These are phyloP conservation scores for Streptanthus diversifolius DNA, from an alignment of 345 rosid genomes.

Conservation along the genomic window DNA sequence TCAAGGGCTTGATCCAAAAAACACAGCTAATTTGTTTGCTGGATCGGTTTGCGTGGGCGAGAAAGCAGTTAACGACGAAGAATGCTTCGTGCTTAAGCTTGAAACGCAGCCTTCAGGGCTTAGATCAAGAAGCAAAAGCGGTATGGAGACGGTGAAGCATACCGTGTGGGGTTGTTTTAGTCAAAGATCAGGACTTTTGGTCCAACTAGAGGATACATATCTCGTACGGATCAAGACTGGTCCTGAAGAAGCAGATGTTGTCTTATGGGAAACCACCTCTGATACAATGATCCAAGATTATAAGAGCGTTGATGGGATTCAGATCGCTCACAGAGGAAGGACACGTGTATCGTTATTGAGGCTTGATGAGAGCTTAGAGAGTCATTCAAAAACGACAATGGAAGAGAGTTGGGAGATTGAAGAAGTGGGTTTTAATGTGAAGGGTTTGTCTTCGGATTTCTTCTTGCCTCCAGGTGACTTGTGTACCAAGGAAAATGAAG, in stretches of 20 bases:
- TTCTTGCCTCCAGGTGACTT: constrained; percentile 86
- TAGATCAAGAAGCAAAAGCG: constrained; percentile 57
- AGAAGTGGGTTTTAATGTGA: constrained; percentile 84
- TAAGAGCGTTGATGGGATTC: constrained; percentile 66
- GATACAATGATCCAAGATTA: constrained; percentile 72
- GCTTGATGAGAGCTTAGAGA: constrained; percentile 56
- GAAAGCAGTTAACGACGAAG: constrained; percentile 51
- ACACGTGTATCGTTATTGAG: constrained; percentile 59
- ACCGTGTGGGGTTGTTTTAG: constrained; percentile 85
- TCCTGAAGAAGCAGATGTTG: constrained; percentile 37
- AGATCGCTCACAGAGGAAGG: constrained; percentile 72
- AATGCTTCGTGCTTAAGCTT: constrained; percentile 67
- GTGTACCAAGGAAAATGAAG: constrained; percentile 56
- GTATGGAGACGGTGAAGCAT: constrained; percentile 65
- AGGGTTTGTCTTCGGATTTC: constrained; percentile 77
- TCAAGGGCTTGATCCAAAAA: constrained; percentile 90
- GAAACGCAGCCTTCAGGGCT: constrained; percentile 56
- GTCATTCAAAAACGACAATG: constrained; percentile 73
- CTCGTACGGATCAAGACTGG: constrained; percentile 54
- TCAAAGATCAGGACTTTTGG: constrained; percentile 83
- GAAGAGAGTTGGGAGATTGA: constrained; percentile 90
- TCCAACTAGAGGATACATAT: constrained; percentile 70
- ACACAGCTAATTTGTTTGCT: constrained; percentile 66
- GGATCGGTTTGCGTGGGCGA: constrained; percentile 70
- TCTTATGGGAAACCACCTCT: constrained; percentile 85